Base-by-base conservation (phyloP, 2,329 filamentous ascomycete genomes). In the Tolypocladium tropicale region DNA sequence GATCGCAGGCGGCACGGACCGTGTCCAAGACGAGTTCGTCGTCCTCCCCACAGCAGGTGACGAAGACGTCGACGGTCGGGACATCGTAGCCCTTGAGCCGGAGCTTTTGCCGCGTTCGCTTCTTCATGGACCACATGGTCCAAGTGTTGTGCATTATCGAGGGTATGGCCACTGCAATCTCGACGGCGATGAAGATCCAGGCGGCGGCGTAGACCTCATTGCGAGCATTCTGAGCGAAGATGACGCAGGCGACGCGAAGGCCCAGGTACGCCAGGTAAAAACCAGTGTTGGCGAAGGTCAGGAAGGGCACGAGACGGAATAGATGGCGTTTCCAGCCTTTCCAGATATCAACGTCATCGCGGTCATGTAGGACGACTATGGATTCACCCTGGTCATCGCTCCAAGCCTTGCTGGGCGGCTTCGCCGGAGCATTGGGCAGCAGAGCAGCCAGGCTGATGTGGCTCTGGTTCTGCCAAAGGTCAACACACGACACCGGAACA, bases 21-120 rank as follows among this genome's bases (percentile, higher is more conserved):
- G 81, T 84, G 59, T 83, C 79, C 52, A 83, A 67, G 3, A 84
- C 76, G 2, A 84, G 67, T 16, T 81, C 78, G 39, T 78, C 70
- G 1, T 80, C 76, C 62, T 84, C 81, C 16, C 78, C 77, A 57
- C 81, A 84, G 67, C 78, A 82, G 1, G 81, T 80, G 6, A 84
- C 66, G 52, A 84, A 74, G 2, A 81, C 71, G 59, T 84, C 81
- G 4, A 84, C 78, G 1, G 78, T 78, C 0, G 82, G 78, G 4
- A 77, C 74, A 2, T 76, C 69, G 12, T 74, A 69, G 16, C 77
- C 77, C 1, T 67, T 67, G n/a, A 82, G 65, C 30, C 80, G 69
- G 60, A 84, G 67, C 73, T 79, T 78, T 1, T 79, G 78, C 28
- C 80, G 71, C 18, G 72, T 70, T 28, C 81, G 72, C 68, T 76